These are phyloP conservation scores for Chamaecrista fasciculata DNA, from an alignment of 306 rosid genomes.

Conservation along the genomic window DNA sequence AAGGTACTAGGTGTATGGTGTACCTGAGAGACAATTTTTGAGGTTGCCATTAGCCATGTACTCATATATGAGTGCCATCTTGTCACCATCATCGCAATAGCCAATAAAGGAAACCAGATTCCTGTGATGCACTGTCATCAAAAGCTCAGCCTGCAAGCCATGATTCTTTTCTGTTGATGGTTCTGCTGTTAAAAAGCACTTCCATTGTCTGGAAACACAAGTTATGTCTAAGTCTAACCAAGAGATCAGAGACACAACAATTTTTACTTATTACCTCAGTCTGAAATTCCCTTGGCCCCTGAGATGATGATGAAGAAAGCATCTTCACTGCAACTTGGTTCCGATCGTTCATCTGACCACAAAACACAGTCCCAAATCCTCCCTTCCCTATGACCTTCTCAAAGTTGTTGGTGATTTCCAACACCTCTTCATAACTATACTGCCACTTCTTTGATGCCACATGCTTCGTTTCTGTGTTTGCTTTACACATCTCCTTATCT, in stretches of 20 bases:
- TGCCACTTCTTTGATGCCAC: slow-evolving; percentile 60
- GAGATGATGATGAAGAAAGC: slow-evolving; percentile 65
- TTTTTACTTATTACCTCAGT: slow-evolving; percentile 52
- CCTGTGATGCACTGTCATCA: slow-evolving; percentile 61
- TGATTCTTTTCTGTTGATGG: slow-evolving; percentile 17
- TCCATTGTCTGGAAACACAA: slow-evolving; percentile 1
- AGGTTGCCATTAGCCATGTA: slow-evolving; percentile 62
- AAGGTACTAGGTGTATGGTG: not conserved
- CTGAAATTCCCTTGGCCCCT: slow-evolving; percentile 69
- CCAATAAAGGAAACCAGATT: slow-evolving; percentile 60
- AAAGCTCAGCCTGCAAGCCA: slow-evolving; percentile 57
- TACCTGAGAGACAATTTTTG: slow-evolving; percentile 54
- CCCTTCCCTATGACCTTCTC: slow-evolving; percentile 56
- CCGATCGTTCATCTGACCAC: slow-evolving; percentile 54
- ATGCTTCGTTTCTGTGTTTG: slow-evolving; percentile 30
- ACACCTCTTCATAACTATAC: slow-evolving; percentile 43
- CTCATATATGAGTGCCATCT: slow-evolving; percentile 63
- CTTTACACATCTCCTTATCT: slow-evolving; percentile 32
- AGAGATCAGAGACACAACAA: not conserved
- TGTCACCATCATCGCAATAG: slow-evolving; percentile 52
- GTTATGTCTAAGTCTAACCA: not conserved
- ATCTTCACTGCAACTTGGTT: slow-evolving; percentile 63
- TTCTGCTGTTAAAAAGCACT: slow-evolving; percentile 19
- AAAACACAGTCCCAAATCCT: slow-evolving; percentile 63
- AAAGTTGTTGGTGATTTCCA: slow-evolving; percentile 55